These are phyloP conservation scores for Medicago ruthenica DNA, from an alignment of 306 rosid species.

Conservation along the genomic window DNA sequence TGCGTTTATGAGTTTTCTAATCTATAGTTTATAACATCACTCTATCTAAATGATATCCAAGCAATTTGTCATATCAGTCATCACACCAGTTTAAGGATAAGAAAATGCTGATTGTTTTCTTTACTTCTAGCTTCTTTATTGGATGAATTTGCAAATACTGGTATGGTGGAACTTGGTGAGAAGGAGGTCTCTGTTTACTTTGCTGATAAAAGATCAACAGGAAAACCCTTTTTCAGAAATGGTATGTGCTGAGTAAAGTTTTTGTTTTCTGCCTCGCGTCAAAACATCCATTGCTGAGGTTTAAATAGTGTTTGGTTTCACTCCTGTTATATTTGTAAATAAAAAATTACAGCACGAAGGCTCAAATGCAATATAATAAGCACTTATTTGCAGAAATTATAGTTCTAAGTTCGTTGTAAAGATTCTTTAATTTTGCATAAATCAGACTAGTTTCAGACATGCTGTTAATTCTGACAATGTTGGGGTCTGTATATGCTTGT, in stretches of 20 bases:
- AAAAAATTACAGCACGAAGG: background rate
- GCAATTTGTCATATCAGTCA: conserved; percentile 9
- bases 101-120: conserved; percentile 39
- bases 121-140: conserved; percentile 63
- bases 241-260: conserved; percentile 54
- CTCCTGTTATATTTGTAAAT: conserved; percentile 18
- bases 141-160: conserved; percentile 71
- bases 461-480: conserved; percentile 6
- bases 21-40: conserved; percentile 10
- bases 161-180: conserved; percentile 81
- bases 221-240: conserved; percentile 77
- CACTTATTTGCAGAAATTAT: background rate
- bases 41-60: conserved; percentile 27
- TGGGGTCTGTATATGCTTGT: background rate
- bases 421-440: conserved; percentile 32
- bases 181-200: conserved; percentile 67
- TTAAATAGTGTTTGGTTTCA: conserved; percentile 29
- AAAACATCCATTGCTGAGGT: conserved; percentile 25
- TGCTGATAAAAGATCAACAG: conserved; percentile 80
- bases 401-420: conserved; percentile 28
- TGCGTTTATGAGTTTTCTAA: background rate
- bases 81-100: conserved; percentile 10
- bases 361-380: conserved; percentile 15
- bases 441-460: conserved; percentile 9
- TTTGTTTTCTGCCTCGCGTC: conserved; percentile 28